These are phyloP conservation scores for Tolypocladium ovalisporum DNA, from an alignment of 2,329 filamentous ascomycete genomes.

Conservation along the genomic window DNA sequence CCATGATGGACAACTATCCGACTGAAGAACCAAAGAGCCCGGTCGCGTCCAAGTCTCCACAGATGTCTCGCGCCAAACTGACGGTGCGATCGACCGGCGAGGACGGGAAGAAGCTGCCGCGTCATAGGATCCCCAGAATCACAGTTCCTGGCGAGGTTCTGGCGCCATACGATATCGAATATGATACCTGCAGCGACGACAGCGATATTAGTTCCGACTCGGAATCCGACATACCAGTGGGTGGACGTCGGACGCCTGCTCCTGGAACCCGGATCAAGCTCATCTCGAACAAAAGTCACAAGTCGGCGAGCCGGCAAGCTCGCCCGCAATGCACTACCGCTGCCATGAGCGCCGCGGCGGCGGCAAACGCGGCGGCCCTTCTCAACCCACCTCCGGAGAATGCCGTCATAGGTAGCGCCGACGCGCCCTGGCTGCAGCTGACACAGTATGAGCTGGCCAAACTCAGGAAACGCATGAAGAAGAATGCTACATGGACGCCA, in stretches of 20 bases:
- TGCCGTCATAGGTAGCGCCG: constrained; percentile 44
- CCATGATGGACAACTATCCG: constrained; percentile 51
- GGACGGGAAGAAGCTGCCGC: constrained; percentile 33
- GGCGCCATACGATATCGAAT: constrained; percentile 54
- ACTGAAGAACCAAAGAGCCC: constrained; percentile 42
- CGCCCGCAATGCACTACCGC: constrained; percentile 23
- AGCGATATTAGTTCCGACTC: constrained; percentile 43
- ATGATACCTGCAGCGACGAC: constrained; percentile 44
- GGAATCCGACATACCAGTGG: constrained; percentile 30
- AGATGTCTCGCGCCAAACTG: constrained; percentile 38
- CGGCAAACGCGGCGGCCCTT: constrained; percentile 27
- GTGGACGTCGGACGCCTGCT: constrained; percentile 23
- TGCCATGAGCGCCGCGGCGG: constrained; percentile 25
- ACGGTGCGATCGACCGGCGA: constrained; percentile 30
- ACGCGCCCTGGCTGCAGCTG: constrained; percentile 56
- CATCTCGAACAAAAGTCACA: constrained; percentile 29
- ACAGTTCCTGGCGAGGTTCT: constrained; percentile 57
- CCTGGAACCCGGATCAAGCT: constrained; percentile 38
- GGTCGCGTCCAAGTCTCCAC: constrained; percentile 40
- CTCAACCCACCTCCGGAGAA: constrained; percentile 50
- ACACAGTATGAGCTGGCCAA: constrained; percentile 55
- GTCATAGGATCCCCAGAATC: constrained; percentile 42
- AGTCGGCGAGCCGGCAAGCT: constrained; percentile 30
- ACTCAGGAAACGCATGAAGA: constrained; percentile 80
- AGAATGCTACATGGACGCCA: constrained; percentile 76